Evolutionary conservation across 129 eudicot species (phyloP).

Genomic region (Pseudognaphalium luteoalbum): DNA sequence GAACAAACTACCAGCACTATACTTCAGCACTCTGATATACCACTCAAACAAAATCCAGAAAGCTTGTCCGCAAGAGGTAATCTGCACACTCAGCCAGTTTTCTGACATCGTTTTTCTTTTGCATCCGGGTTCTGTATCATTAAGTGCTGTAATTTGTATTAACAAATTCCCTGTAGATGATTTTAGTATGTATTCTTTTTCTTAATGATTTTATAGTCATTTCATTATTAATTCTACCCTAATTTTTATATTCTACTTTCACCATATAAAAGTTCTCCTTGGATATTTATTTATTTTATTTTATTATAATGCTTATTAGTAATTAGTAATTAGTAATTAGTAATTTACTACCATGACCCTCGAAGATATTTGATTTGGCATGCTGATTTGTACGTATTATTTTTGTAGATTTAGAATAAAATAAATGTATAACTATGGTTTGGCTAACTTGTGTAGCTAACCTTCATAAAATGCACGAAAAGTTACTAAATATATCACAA

Average conservation of each 20-base stretch:
- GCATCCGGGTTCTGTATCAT: slow-evolving; percentile 11
- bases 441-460: too few relatives aligned
- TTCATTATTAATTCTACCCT: background rate
- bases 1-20: background rate
- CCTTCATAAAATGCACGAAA: too few relatives aligned
- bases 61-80: slow-evolving; percentile 14
- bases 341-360: too few relatives aligned
- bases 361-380: too few relatives aligned
- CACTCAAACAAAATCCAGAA: slow-evolving; percentile 1
- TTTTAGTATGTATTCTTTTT: background rate
- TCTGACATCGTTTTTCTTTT: slow-evolving; percentile 1
- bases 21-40: background rate
- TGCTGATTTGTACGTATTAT: too few relatives aligned
- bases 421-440: too few relatives aligned
- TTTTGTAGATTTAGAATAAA: too few relatives aligned
- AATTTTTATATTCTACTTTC: background rate
- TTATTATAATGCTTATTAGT: too few relatives aligned
- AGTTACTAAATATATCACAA: too few relatives aligned
- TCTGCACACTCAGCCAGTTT: background rate
- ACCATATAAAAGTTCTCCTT: too few relatives aligned
- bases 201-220: background rate
- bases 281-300: too few relatives aligned
- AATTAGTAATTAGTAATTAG: too few relatives aligned
- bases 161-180: slow-evolving; percentile 9
- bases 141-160: slow-evolving; percentile 12